These are phyloP conservation scores for Coleophoma eucalyptorum DNA, from an alignment of 2,329 filamentous ascomycete species.

Conservation along the genomic window DNA sequence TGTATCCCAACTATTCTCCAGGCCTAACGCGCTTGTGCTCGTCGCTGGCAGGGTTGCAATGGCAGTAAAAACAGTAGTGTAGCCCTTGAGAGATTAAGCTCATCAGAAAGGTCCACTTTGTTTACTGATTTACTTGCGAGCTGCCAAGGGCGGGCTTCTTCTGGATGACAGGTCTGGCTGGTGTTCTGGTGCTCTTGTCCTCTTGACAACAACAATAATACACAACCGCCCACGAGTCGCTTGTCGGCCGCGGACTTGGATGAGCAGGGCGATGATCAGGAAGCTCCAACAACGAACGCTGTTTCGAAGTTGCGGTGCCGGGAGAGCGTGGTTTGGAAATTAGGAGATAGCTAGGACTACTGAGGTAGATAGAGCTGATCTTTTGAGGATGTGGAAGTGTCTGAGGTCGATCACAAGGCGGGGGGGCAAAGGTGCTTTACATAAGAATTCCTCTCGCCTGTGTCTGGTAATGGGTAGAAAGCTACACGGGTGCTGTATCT, in stretches of 20 bases:
- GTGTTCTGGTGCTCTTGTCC: too few relatives aligned
- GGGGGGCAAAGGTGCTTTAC: constrained; percentile 11
- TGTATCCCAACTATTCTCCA: constrained; percentile 8
- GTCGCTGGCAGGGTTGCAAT: constrained; percentile 8
- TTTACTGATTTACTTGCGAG: too few relatives aligned
- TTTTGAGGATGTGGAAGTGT: constrained; percentile 13
- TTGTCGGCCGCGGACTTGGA: constrained; percentile 4
- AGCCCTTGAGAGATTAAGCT: constrained; percentile 18
- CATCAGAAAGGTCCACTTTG: constrained; percentile 16
- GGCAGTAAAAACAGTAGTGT: background rate
- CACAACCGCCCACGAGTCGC: background rate
- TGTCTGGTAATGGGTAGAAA: background rate
- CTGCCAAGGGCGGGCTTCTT: too few relatives aligned
- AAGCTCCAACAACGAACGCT: background rate
- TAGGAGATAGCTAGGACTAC: too few relatives aligned
- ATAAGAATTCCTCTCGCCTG: constrained; percentile 13
- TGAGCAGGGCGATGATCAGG: constrained; percentile 12
- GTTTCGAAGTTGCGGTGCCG: too few relatives aligned
- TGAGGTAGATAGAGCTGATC: too few relatives aligned
- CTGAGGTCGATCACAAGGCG: constrained; percentile 18
- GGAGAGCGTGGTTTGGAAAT: too few relatives aligned
- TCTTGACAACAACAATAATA: too few relatives aligned
- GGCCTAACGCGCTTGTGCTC: constrained; percentile 6
- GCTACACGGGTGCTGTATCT: background rate
- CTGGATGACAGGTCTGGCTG: too few relatives aligned